Conservation (phyloP, 2,329 filamentous ascomycete genomes). For the Pseudogymnoascus sp. region DNA sequence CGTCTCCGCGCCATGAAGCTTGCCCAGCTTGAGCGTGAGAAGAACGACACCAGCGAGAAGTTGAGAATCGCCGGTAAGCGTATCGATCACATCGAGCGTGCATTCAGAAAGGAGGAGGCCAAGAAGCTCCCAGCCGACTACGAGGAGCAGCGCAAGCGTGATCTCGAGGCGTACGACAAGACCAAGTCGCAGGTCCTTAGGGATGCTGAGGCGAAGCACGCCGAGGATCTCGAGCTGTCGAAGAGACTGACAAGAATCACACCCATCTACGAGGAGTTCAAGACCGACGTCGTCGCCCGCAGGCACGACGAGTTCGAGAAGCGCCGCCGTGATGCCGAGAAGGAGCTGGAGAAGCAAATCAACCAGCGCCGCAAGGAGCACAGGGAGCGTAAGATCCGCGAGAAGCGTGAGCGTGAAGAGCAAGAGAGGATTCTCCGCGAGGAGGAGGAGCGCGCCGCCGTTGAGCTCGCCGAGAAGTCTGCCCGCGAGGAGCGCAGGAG, state of each 20-base stretch:
- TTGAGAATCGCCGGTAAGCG: constrained; percentile 89
- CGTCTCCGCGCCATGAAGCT: constrained; percentile 91
- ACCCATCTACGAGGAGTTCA: constrained; percentile 75
- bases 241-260: constrained; percentile 81
- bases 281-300: constrained; percentile 71
- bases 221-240: constrained; percentile 86
- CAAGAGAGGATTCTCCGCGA: constrained; percentile 69
- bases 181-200: constrained; percentile 68
- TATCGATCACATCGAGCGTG: constrained; percentile 93
- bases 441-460: constrained; percentile 72
- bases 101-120: constrained; percentile 88
- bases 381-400: constrained; percentile 70
- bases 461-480: constrained; percentile 79
- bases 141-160: constrained; percentile 67
- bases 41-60: constrained; percentile 89
- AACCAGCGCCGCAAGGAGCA: constrained; percentile 78
- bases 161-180: constrained; percentile 71
- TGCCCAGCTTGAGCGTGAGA: constrained; percentile 91
- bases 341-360: constrained; percentile 89
- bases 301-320: constrained; percentile 94
- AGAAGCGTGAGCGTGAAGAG: constrained; percentile 79
- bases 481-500: constrained; percentile 72
- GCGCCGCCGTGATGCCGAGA: constrained; percentile 81
- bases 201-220: constrained; percentile 81
- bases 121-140: constrained; percentile 88